Percentiles rank a stretch among this genome's conserved stretches.
Conservation (phyloP, 192 early-diverging fungal species). For the Umbelopsis isabellina region DNA sequence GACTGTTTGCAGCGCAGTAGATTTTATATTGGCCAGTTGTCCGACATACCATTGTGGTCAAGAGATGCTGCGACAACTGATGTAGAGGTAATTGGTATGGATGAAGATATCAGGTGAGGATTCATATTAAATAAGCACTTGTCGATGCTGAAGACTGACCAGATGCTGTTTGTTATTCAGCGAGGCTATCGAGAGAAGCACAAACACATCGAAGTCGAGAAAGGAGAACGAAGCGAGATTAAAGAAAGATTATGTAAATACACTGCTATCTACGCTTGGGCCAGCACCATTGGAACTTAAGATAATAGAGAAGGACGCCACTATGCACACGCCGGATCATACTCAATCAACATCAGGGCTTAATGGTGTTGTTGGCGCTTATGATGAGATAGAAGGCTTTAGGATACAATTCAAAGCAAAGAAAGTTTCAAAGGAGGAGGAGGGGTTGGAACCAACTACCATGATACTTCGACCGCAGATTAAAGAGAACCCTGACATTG, state of each 20-base stretch:
- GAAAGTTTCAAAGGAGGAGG: not conserved
- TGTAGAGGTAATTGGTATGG: constrained; percentile 30
- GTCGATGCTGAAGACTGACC: not conserved
- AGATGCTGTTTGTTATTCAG: not conserved
- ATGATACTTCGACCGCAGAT: constrained; percentile 2
- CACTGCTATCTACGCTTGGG: constrained; percentile 23
- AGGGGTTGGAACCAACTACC: constrained; percentile 13
- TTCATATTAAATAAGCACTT: not conserved
- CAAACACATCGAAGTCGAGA: not conserved
- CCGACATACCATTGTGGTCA: constrained; percentile 77
- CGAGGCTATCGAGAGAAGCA: not conserved
- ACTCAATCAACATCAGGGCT: not conserved
- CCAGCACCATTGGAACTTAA: constrained; percentile 22
- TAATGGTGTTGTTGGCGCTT: not conserved
- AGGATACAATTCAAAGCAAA: constrained; percentile 29
- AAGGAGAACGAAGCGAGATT: constrained; percentile 6
- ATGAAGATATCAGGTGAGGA: constrained; percentile 41
- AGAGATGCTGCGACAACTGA: constrained; percentile 32
- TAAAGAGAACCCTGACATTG: not conserved
- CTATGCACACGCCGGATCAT: not conserved
- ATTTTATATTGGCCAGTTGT: constrained; percentile 71
- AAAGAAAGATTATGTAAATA: constrained; percentile 25
- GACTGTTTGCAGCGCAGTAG: constrained; percentile 73
- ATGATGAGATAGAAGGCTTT: constrained; percentile 47
- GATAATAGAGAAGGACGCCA: constrained; percentile 28